Conservation (phyloP, 2,329 filamentous ascomycete genomes). For the Ceratocystis destructans region DNA sequence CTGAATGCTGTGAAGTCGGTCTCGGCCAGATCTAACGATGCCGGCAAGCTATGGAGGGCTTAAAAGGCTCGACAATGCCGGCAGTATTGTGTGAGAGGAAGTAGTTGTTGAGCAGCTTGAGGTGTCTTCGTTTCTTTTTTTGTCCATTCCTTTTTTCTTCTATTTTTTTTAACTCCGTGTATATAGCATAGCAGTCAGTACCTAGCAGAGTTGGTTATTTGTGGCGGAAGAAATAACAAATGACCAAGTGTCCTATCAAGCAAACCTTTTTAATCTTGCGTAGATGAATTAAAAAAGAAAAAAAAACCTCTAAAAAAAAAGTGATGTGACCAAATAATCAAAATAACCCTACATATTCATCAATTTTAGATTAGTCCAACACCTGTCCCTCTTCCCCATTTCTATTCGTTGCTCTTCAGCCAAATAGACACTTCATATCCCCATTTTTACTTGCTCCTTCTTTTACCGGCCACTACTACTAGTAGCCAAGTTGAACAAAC, state of each 20-base stretch:
- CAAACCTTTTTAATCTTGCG: neutral
- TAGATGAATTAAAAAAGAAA: neutral
- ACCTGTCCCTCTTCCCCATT: neutral
- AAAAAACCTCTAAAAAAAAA: too few species aligned
- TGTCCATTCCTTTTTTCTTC: neutral
- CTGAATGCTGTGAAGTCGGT: slow-evolving; percentile 22
- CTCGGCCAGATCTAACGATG: slow-evolving; percentile 15
- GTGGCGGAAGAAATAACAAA: neutral
- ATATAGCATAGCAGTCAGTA: neutral
- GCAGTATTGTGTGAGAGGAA: neutral
- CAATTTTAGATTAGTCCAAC: neutral
- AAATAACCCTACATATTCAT: neutral
- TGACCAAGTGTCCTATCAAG: neutral
- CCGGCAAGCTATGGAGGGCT: slow-evolving; percentile 20
- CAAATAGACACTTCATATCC: neutral
- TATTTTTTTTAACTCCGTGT: neutral
- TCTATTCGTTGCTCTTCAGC: too few species aligned
- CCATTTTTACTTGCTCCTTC: neutral
- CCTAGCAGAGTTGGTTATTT: neutral
- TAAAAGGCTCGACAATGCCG: neutral
- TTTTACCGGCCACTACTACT: slow-evolving; percentile 10
- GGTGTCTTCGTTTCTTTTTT: neutral
- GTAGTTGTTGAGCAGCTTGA: neutral
- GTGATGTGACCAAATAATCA: neutral
- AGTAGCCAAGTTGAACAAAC: slow-evolving; percentile 17